These are phyloP conservation scores for Ashbya aceris DNA, from an alignment of 1,139 yeast genomes.

Conservation along the genomic window DNA sequence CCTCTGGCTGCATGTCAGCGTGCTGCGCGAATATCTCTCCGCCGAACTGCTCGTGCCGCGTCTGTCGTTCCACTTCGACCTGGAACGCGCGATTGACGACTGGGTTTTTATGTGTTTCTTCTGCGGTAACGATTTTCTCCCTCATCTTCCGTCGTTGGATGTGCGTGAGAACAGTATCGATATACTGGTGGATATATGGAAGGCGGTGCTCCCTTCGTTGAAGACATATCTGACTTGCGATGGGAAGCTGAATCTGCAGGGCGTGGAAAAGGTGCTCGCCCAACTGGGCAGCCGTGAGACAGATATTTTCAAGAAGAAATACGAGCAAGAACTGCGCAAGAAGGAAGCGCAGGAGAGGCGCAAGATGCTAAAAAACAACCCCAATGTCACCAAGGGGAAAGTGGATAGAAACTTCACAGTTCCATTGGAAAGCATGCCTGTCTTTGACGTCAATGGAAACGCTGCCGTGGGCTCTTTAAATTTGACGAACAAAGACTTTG, in stretches of 20 bases:
- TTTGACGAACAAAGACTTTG: slow-evolving; percentile 69
- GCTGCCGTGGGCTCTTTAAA: slow-evolving; percentile 48
- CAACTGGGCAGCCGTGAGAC: slow-evolving; percentile 68
- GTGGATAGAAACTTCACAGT: slow-evolving; percentile 62
- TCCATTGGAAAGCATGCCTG: slow-evolving; percentile 67
- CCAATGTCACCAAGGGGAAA: slow-evolving; percentile 47
- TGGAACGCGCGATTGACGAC: slow-evolving; percentile 95
- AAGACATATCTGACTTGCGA: slow-evolving; percentile 82
- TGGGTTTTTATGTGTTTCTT: slow-evolving; percentile 99
- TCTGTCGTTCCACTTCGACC: slow-evolving; percentile 65
- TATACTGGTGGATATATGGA: slow-evolving; percentile 74
- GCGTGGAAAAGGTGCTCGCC: slow-evolving; percentile 64
- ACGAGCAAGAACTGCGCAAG: slow-evolving; percentile 57
- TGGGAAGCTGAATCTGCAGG: slow-evolving; percentile 65
- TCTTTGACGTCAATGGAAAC: slow-evolving; percentile 63
- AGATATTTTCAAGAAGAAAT: slow-evolving; percentile 63
- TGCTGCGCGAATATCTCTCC: slow-evolving; percentile 78
- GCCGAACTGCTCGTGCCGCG: slow-evolving; percentile 70
- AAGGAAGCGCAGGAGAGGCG: slow-evolving; percentile 58
- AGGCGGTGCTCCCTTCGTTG: slow-evolving; percentile 53
- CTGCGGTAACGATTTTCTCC: slow-evolving; percentile 96
- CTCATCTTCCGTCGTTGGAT: slow-evolving; percentile 90
- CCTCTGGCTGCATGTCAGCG: slow-evolving; percentile 85
- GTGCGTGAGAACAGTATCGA: slow-evolving; percentile 94
- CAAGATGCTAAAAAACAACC: slow-evolving; percentile 36